Percentiles rank a stretch among this genome's conserved stretches.
Evolutionary conservation across 768 basidiomycete species (phyloP).

Genomic region (Lentinus tigrinus): DNA sequence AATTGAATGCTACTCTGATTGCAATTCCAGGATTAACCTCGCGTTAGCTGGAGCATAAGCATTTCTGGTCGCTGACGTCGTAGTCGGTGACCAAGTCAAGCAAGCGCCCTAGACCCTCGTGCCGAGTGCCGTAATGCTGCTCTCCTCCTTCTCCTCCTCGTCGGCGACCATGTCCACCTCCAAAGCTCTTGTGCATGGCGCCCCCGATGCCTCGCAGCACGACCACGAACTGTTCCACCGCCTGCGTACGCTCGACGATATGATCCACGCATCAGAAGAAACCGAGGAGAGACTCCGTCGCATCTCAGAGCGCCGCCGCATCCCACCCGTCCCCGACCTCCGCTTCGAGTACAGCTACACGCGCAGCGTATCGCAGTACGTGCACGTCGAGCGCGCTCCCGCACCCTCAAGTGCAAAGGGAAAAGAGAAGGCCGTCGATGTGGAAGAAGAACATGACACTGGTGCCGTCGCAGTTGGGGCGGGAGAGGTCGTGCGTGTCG

Average conservation of each 20-base stretch:
- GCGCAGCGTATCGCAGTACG: conserved; percentile 53
- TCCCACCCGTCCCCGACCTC: conserved; percentile 68
- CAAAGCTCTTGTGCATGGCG: not conserved
- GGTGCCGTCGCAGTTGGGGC: not conserved
- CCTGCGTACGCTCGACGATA: conserved; percentile 15
- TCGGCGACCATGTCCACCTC: not conserved
- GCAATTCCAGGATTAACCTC: too few relatives aligned
- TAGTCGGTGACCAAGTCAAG: too few relatives aligned
- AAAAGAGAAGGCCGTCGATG: conserved; percentile 31
- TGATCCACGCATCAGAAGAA: conserved; percentile 8
- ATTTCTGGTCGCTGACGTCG: too few relatives aligned
- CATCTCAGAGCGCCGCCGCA: conserved; percentile 24
- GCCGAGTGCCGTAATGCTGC: too few relatives aligned
- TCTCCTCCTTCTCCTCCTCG: too few relatives aligned
- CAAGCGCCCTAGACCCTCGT: too few relatives aligned
- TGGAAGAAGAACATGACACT: conserved; percentile 22
- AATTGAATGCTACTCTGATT: too few relatives aligned
- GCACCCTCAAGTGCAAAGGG: conserved; percentile 26
- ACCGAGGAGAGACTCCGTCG: conserved; percentile 5
- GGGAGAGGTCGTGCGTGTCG: conserved; percentile 30
- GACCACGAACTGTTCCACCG: conserved; percentile 13
- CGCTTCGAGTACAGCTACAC: conserved; percentile 76
- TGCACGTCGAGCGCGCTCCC: conserved; percentile 38
- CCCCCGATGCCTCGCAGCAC: not conserved
- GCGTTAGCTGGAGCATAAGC: too few relatives aligned